Evolutionary conservation across 768 basidiomycete genomes (phyloP), one percentile per base, ranked within the genome.

Genomic region (Rubroboletus satanas): DNA sequence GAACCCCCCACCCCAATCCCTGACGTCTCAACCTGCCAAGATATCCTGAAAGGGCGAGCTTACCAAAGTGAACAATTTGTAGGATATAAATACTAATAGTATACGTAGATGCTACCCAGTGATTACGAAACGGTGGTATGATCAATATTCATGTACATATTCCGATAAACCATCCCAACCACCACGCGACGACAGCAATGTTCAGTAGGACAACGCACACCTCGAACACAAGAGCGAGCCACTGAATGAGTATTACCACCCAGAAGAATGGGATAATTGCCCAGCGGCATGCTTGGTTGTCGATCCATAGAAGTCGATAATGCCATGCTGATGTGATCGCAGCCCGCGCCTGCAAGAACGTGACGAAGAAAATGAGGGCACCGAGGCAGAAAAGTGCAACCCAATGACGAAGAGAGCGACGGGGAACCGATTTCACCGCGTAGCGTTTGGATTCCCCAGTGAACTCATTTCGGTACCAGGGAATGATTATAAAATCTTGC

Each of bases 391-490:
- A 56, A 17, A 90, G 76, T 10, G 78, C 81, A 35, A 84, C 57
- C 88, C 88, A 90, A 59, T 91, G 89, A 5, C 77, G 80, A 49
- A 80, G 58, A 0, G 89, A 85, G 23, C 89, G 83, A 51, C 65
- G 73, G 23, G 89, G 89, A 51, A 90, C 67, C 4, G 65, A 70
- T 35, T 68, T 66, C 61, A 91, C 81, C 7, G 74, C 76, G 62
- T 89, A 90, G 60, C 83, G 77, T 61, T 86, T 85, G 36, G 82
- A 47, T 72, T 88, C 86, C 32, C 89, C 89, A 0, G 89, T 90
- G 65, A 90, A 91, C 65, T 90, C 89, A 66, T 91, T 88, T 33
- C 89, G 82, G 58, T 91, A 91, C 62, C 88, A 79, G 7, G 89
- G 89, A 54, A 91, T 83, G 61, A 91, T 87, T 55, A 90, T 81